Evolutionary conservation across 2,329 filamentous ascomycete genomes (phyloP), one percentile per base, ranked within the genome.

Genomic region (Orbilia oligospora): DNA sequence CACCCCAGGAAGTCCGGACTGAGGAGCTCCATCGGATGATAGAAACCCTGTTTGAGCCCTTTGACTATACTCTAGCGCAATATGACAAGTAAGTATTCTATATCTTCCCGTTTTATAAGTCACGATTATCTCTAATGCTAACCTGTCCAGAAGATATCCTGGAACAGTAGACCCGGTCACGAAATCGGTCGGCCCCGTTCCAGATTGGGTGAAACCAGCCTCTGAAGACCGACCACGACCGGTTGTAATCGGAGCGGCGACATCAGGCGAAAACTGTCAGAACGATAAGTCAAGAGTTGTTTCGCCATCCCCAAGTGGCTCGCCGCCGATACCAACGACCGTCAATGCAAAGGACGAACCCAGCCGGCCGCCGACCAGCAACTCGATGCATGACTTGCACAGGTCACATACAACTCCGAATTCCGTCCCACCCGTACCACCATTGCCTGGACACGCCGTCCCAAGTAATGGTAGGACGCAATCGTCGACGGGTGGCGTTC

Each of bases 1-100:
- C 95, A 0, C 93, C 94, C 49, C 95, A 97, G 84, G 95, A 99
- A 84, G 97, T 97, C 71, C 89, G 94, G 22, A 94, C 97, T 81
- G 95, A 99, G 80, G 94, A 97, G 84, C 88, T 98, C 22, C 96
- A 98, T 84, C 91, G 91, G 80, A 92, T 97, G 89, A 97, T 99
- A 79, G 96, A 99, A 84, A 92, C 90, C 3, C 92, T 97, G 82
- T 99, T 98, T 83, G 91, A 92, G 83, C 93, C 94, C 0, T 99
- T 98, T 84, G 96, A 99, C 84, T 99, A 99, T 85, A 97, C 94
- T 0, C 86, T 91, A 2, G 90, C 93, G 20, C 92, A 90, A 2
- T 95, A 94, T 82, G 90, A 91, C 83, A 91, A 91, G 88, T 93
- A 87, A 80, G 90, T 64, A 58, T 36, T 36, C 12, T 64, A 3